Evolutionary conservation across 116 monocot species (phyloP).

Genomic region (Papilionanthe hybrid): DNA sequence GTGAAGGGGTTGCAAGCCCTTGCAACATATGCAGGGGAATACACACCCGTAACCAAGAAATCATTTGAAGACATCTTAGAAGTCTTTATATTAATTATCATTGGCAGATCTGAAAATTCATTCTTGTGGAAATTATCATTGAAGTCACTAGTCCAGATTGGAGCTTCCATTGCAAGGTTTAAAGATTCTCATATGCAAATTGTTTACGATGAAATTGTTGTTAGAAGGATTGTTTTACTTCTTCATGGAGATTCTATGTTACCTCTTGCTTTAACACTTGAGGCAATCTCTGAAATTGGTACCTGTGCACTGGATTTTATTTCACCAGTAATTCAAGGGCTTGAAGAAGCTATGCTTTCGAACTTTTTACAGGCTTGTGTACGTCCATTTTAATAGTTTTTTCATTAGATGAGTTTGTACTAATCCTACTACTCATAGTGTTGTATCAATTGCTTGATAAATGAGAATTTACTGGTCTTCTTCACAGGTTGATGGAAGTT

Average conservation of each 20-base stretch:
- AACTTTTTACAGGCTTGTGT: constrained; percentile 50
- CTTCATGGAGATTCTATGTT: constrained; percentile 30
- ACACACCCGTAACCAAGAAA: constrained; percentile 33
- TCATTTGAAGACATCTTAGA: constrained; percentile 51
- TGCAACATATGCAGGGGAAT: constrained; percentile 61
- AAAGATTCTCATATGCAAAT: constrained; percentile 37
- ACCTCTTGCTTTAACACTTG: constrained; percentile 50
- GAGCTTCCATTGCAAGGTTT: constrained; percentile 40
- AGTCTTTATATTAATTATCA: constrained; percentile 43
- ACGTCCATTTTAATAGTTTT: constrained; percentile 12
- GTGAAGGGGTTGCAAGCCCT: constrained; percentile 70
- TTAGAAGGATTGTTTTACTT: constrained; percentile 53
- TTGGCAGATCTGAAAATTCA: constrained; percentile 20
- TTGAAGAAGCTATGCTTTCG: constrained; percentile 57
- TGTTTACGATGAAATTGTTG: constrained; percentile 43
- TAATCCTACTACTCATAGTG: background rate
- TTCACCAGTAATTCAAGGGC: constrained; percentile 38
- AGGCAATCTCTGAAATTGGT: constrained; percentile 61
- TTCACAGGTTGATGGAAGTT: constrained; percentile 36
- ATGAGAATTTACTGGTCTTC: background rate
- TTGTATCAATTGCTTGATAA: constrained; percentile 1
- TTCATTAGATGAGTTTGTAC: constrained; percentile 1
- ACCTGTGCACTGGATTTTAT: constrained; percentile 32
- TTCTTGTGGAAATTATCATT: constrained; percentile 63
- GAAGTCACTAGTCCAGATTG: constrained; percentile 59